A percentile compares a stretch with the other conserved stretches of the same genome.
phyloP scores from a whole-genome alignment of 176 grass and related monocot genomes.

The Phoenix dactylifera region DNA sequence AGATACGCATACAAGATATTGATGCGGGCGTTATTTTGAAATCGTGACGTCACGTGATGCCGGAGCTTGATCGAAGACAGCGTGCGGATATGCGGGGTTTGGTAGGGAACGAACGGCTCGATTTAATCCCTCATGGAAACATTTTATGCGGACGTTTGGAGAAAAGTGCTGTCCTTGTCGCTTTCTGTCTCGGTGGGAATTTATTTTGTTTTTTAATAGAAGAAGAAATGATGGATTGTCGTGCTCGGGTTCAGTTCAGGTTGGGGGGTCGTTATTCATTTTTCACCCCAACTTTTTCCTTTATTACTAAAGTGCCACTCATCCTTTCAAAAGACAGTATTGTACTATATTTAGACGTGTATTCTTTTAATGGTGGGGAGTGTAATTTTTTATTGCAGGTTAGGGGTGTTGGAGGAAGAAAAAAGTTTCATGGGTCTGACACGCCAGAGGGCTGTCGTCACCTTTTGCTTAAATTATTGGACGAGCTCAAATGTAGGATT shows the following conservation, averaged over 20 bases:
- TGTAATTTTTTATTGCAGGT: slow-evolving; percentile 30
- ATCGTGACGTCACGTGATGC: too few relatives aligned
- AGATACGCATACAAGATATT: too few relatives aligned
- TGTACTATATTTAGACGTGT: slow-evolving; percentile 36
- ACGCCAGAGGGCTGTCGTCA: slow-evolving; percentile 35
- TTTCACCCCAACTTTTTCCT: slow-evolving; percentile 1
- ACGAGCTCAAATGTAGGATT: slow-evolving; percentile 14
- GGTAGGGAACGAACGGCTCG: too few relatives aligned
- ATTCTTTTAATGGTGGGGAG: slow-evolving; percentile 61
- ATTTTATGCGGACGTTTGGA: too few relatives aligned
- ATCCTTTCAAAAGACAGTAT: slow-evolving; percentile 32
- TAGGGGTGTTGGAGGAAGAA: slow-evolving; percentile 10
- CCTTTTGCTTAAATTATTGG: slow-evolving; percentile 20
- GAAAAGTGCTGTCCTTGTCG: too few relatives aligned
- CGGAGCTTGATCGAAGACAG: too few relatives aligned
- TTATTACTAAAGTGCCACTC: slow-evolving; percentile 35
- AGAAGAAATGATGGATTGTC: slow-evolving; percentile 8
- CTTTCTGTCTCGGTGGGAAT: neutral
- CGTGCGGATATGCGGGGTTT: too few relatives aligned
- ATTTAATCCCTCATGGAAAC: too few relatives aligned
- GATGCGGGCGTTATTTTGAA: too few relatives aligned
- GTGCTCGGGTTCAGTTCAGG: slow-evolving; percentile 4
- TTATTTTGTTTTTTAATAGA: too few relatives aligned
- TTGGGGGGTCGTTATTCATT: slow-evolving; percentile 1
- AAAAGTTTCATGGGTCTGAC: slow-evolving; percentile 30